phyloP scores from a whole-genome alignment of 1,139 yeast genomes.

The Suhomyces bolitotheri region DNA sequence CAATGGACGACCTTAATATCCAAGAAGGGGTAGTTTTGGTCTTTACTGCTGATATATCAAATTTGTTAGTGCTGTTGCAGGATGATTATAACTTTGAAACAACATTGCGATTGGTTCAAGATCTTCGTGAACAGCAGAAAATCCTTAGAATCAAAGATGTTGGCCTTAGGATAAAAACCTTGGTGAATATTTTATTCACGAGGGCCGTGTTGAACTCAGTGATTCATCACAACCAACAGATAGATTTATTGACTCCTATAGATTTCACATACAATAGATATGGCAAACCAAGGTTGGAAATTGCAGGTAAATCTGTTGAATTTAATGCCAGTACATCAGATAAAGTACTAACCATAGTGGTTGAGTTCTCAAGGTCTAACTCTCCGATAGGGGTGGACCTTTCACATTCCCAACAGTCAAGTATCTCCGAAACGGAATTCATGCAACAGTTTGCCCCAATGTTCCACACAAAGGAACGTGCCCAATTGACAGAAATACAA shows the following conservation, averaged over 20 bases:
- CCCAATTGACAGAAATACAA: slow-evolving; percentile 23
- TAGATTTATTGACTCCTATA: slow-evolving; percentile 20
- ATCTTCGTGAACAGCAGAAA: slow-evolving; percentile 33
- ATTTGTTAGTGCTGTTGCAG: slow-evolving; percentile 19
- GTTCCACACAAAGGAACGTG: slow-evolving; percentile 45
- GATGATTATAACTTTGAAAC: slow-evolving; percentile 41
- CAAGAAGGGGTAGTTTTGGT: slow-evolving; percentile 1
- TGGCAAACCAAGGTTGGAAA: slow-evolving; percentile 38
- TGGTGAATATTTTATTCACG: slow-evolving; percentile 27
- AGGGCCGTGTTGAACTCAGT: slow-evolving; percentile 27
- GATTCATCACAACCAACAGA: slow-evolving; percentile 8
- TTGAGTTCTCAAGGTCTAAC: slow-evolving; percentile 28
- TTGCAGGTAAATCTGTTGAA: slow-evolving; percentile 21
- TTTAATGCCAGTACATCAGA: slow-evolving; percentile 62
- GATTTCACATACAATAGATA: slow-evolving; percentile 27
- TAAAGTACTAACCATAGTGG: slow-evolving; percentile 45
- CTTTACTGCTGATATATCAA: slow-evolving; percentile 22
- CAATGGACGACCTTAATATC: too few species aligned
- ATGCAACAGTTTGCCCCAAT: slow-evolving; percentile 50
- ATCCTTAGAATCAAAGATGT: slow-evolving; percentile 31
- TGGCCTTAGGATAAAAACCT: slow-evolving; percentile 19
- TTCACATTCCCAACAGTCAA: slow-evolving; percentile 52
- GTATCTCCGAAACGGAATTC: slow-evolving; percentile 31
- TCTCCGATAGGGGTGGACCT: slow-evolving; percentile 60
- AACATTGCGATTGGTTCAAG: slow-evolving; percentile 37